Evolutionary conservation across 805 yeast genomes (phyloP), one percentile per base, ranked within the genome.

Genomic region (Suhomyces xylopsoci): DNA sequence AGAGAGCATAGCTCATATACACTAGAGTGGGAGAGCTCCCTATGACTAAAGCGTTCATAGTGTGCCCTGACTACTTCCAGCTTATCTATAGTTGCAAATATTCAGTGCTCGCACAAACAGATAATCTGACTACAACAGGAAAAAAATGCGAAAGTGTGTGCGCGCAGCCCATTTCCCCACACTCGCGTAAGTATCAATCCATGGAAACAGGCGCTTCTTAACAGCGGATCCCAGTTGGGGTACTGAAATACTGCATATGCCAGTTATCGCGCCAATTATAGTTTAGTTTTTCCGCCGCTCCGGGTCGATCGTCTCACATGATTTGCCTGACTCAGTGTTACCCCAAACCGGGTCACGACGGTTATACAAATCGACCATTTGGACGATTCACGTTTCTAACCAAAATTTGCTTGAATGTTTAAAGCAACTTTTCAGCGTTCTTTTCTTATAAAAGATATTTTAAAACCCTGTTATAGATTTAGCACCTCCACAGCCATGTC

Each of bases 401-500:
- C 25, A 42, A 17, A 44, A 1, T 25, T 36, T 17, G 22, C 15
- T 12, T 36, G 15, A 14, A 47, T 47, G 49, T 20, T 47, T 34
- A 47, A 22, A 34, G 17, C 49, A 22, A 24, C 32, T 7, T 47
- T 34, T 10, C 12, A 20, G 5, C n/a, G 20, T 47, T 47, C 43
- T 24, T 34, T 38, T 9, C 15, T 20, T 2, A 38, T 36, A 38
- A n/a, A 17, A 12, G n/a, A 15, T 15, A 46, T 46, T 15, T 19
- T 19, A 19, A 38, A 38, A 17, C 12, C 48, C 22, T 26, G 26
- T n/a, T 15, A 30, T 28, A 34, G 40, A 24, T 32, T 45, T 32
- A 47, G 49, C 36, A 40, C 41, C 32, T 19, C 34, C 30, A 14
- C 48, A 45, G 59, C 52, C n/a, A 73, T 73, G 77, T 60, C 72